A percentile compares a stretch with the other conserved stretches of the same genome.
Conservation (phyloP, 2,329 filamentous ascomycete genomes). For the Alternaria angustiovoidea region DNA sequence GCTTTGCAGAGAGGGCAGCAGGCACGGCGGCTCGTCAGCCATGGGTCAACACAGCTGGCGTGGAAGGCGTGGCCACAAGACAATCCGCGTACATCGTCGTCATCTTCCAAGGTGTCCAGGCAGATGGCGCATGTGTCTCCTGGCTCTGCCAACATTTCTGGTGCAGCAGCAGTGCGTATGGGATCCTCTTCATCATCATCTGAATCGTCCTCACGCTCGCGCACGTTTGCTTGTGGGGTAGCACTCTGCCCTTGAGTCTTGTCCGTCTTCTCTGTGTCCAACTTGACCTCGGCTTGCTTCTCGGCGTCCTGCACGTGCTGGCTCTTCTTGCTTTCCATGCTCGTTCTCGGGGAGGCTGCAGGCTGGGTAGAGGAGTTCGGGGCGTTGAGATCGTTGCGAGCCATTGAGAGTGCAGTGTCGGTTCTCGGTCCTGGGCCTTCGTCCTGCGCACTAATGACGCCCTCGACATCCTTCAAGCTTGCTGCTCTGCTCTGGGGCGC, state of each 20-base stretch:
- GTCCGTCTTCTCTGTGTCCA: constrained; percentile 35
- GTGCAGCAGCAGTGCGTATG: constrained; percentile 81
- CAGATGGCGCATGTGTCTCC: constrained; percentile 97
- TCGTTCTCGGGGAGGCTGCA: constrained; percentile 34
- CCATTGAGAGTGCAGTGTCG: constrained; percentile 51
- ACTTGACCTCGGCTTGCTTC: constrained; percentile 20
- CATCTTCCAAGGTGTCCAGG: constrained; percentile 90
- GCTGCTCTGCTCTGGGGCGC: constrained; percentile 74
- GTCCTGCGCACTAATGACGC: constrained; percentile 42
- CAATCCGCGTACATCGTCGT: constrained; percentile 92
- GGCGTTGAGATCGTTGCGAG: constrained; percentile 59
- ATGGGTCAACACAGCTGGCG: constrained; percentile 92
- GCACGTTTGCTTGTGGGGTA: constrained; percentile 27
- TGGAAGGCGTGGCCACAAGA: constrained; percentile 99
- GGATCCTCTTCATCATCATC: constrained; percentile 78
- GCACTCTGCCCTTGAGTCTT: constrained; percentile 32
- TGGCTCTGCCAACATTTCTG: constrained; percentile 79
- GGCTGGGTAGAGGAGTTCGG: constrained; percentile 28
- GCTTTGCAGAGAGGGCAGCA: constrained; percentile 98
- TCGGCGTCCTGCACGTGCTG: constrained; percentile 34
- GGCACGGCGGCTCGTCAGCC: constrained; percentile 91
- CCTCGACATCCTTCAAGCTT: constrained; percentile 74
- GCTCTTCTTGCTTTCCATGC: constrained; percentile 31
- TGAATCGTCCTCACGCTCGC: constrained; percentile 59
- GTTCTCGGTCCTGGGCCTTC: constrained; percentile 45